Conservation (phyloP, 768 basidiomycete species). For the Rhizopogon salebrosus region DNA sequence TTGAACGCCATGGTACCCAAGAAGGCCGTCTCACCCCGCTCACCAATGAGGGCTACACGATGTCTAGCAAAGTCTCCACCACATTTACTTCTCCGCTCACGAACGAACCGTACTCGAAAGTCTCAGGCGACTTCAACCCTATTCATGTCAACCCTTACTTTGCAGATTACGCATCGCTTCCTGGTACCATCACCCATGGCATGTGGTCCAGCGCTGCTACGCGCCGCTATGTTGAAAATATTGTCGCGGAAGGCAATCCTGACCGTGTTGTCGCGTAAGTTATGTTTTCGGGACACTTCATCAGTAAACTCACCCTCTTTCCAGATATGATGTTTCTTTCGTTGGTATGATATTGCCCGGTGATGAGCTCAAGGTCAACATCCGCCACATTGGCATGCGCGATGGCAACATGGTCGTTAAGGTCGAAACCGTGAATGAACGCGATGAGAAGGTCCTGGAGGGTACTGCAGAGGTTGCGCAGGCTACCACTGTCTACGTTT, state of each 20-base stretch:
- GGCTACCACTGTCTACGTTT: slow-evolving; percentile 90
- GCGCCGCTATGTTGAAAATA: slow-evolving; percentile 85
- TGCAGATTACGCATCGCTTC: slow-evolving; percentile 86
- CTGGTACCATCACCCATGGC: slow-evolving; percentile 96
- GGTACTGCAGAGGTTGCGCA: slow-evolving; percentile 94
- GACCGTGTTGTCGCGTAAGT: slow-evolving; percentile 85
- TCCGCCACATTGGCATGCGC: slow-evolving; percentile 88
- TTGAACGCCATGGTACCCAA: slow-evolving; percentile 83
- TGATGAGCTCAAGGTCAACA: slow-evolving; percentile 79
- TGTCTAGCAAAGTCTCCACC: slow-evolving; percentile 60
- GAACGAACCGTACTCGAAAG: slow-evolving; percentile 92
- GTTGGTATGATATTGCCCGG: slow-evolving; percentile 96
- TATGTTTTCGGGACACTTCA: neutral
- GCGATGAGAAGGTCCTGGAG: slow-evolving; percentile 86
- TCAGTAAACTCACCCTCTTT: slow-evolving; percentile 1
- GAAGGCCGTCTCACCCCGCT: slow-evolving; percentile 76
- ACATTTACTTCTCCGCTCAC: slow-evolving; percentile 80
- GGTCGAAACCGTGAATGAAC: slow-evolving; percentile 78
- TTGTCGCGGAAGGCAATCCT: slow-evolving; percentile 89
- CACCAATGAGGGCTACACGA: slow-evolving; percentile 80
- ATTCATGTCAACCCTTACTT: slow-evolving; percentile 99
- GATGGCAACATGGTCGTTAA: slow-evolving; percentile 91
- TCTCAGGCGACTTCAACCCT: slow-evolving; percentile 98
- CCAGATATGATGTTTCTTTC: slow-evolving; percentile 88
- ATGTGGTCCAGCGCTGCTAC: slow-evolving; percentile 97